Base-by-base conservation (phyloP, 2,329 filamentous ascomycete genomes). In the Sclerotinia glacialis region DNA sequence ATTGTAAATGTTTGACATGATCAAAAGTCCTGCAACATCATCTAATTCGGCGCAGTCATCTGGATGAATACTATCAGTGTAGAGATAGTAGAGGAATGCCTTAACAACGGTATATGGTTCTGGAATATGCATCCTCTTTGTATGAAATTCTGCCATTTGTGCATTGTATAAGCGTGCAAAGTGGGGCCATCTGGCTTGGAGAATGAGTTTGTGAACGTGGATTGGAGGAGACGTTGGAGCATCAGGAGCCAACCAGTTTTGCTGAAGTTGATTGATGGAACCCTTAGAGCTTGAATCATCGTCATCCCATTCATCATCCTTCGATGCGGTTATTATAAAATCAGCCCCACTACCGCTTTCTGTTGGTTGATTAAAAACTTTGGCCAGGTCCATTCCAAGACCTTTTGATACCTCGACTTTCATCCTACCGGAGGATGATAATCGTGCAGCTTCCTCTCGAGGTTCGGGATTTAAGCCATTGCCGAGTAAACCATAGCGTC, bases 1-100 rank as follows among this genome's bases (percentile, higher is more conserved):
- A 76, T 97, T 94, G 80, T 99, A 99, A 56, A 98, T 91, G 77
- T 98, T 97, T 53, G 93, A 93, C 91, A 99, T 96, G 70, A 99
- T 94, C 3, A 99, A 84, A 78, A 99, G 87, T 11, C 95, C 94
- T 0, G 95, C 94, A 18, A 98, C 93, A 72, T 97, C 93, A 40
- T 89, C 86, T 26, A 97, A 85, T 59, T 89, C 85, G 0, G 86
- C 85, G 56, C 82, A 80, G n/a, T 80, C 78, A 34, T 83, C 80
- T 1, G 78, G 76, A 71, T 86, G 82, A 71, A 99, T 97, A 72
- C 89, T 94, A 78, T 99, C 95, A 0, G 95, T 97, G 78, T 99
- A 99, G 1, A 99, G 85, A 75, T 97, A 99, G 79, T 95, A 94
- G 37, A 99, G 83, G 76, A 99, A 99, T 0, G 94, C 92, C 72